Conservation (phyloP, 495 filamentous ascomycete species). For the Aspergillus mulundensis region DNA sequence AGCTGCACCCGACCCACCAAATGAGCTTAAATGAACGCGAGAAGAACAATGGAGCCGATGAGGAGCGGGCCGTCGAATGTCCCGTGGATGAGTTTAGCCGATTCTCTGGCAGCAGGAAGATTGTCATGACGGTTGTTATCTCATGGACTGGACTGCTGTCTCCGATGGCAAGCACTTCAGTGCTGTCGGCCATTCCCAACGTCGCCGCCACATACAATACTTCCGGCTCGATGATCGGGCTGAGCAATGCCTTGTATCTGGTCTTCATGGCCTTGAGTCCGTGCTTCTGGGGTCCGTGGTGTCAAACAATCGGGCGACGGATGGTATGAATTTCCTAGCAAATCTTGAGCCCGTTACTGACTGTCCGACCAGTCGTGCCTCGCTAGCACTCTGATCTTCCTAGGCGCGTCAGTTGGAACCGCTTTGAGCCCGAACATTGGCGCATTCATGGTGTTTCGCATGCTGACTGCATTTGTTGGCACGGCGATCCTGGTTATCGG, state of each 20-base stretch:
- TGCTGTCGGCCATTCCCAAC: slow-evolving; percentile 16
- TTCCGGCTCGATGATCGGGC: slow-evolving; percentile 12
- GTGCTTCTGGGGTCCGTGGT: slow-evolving; percentile 17
- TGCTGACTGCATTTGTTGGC: slow-evolving; percentile 12
- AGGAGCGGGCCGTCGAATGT: neutral
- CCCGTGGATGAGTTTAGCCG: slow-evolving; percentile 10
- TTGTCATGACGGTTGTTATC: slow-evolving; percentile 11
- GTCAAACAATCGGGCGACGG: slow-evolving; percentile 11
- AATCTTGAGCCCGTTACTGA: neutral
- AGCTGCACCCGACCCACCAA: neutral
- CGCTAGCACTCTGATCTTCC: slow-evolving; percentile 2
- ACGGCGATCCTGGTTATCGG: slow-evolving; percentile 15
- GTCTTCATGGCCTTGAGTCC: slow-evolving; percentile 18
- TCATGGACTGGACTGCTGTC: slow-evolving; percentile 12
- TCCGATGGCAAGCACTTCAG: slow-evolving; percentile 14
- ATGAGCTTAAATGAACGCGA: neutral
- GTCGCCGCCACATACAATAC: slow-evolving; percentile 15
- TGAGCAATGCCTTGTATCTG: slow-evolving; percentile 16
- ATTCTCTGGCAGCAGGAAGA: slow-evolving; percentile 8
- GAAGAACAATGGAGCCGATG: neutral
- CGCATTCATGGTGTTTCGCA: slow-evolving; percentile 17
- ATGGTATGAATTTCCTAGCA: slow-evolving; percentile 2
- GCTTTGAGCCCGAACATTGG: slow-evolving; percentile 14
- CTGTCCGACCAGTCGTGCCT: slow-evolving; percentile 8
- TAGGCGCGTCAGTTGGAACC: slow-evolving; percentile 11